Base-by-base conservation (phyloP, 2,329 filamentous ascomycete genomes). In the Beauveria asiatica region DNA sequence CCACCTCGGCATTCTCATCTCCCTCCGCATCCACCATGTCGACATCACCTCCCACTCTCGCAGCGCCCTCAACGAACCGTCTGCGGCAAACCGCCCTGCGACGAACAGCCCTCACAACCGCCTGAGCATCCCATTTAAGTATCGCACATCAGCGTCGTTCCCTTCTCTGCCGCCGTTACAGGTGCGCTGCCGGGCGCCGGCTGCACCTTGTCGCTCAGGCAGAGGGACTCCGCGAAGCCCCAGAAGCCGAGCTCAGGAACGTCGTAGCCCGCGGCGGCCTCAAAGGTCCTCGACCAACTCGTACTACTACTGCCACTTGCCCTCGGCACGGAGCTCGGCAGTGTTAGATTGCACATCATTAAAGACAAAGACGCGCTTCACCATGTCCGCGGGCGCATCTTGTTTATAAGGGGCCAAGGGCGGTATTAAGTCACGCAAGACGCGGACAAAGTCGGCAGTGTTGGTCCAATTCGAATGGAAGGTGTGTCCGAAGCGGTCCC, bases 191-290 rank as follows among this genome's bases (percentile, higher is more conserved):
- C n/a, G 5, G 41, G 41, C 7, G 3, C 41, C 7, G 6, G 10
- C 41, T 42, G 16, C 41, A 42, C 16, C 41, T 44, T 17, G 11
- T 13, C 42, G n/a, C 42, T 44, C 3, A 10, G 30, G 10, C 1
- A 10, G 30, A 33, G 10, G 30, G 3, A 4, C 10, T 11, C 10
- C 1, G 10, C 30, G 10, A 85, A 71, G 65, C 84, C 83, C 83
- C 82, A 85, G 67, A 83, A 85, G 3, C 85, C 72, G n/a, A 86
- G 70, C 67, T 82, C 75, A 0, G 83, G 83, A 70, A 85, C 74
- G 60, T 83, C 77, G 64, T 85, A 85, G 0, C 83, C 82, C 3
- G 77, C 76, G 0, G 73, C 68, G 11, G 70, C 66, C 30, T 10
- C 10, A 30, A 3, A 74, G 85, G 45, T 62, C 62, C 66, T 78